Conservation (phyloP, 305 asterid species). For the Rubia tinctorum region DNA sequence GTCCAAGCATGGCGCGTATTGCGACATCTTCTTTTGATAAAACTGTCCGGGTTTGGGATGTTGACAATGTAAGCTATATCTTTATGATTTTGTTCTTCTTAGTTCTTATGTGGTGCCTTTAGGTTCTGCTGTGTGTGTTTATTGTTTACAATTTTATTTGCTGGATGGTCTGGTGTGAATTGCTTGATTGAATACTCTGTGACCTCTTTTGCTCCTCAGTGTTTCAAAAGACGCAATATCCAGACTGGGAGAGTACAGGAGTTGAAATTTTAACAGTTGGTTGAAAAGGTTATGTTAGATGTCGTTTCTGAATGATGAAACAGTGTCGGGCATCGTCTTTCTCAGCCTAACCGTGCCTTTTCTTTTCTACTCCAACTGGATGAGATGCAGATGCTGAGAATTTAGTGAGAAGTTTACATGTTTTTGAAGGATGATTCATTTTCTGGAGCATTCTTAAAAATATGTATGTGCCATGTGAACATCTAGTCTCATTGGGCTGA, state of each 20-base stretch:
- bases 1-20: conserved; percentile 96
- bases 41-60: conserved; percentile 97
- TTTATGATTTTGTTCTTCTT: background rate
- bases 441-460: background rate
- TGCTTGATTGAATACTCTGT: background rate
- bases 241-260: background rate
- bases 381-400: background rate
- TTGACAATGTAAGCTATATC: conserved; percentile 61
- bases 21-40: conserved; percentile 97
- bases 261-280: background rate
- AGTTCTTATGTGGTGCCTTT: no score
- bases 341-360: background rate
- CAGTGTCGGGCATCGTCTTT: background rate
- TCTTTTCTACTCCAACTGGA: background rate
- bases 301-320: background rate
- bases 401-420: no score
- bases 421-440: background rate
- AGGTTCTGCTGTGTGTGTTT: no score
- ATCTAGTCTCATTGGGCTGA: background rate
- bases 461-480: no score
- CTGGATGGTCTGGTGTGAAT: background rate
- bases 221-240: background rate
- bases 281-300: background rate
- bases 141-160: background rate
- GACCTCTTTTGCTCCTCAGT: background rate